Percentiles rank a stretch among this genome's conserved stretches.
Evolutionary conservation across 129 eudicot genomes (phyloP).

Genomic region (Scalesia atractyloides): DNA sequence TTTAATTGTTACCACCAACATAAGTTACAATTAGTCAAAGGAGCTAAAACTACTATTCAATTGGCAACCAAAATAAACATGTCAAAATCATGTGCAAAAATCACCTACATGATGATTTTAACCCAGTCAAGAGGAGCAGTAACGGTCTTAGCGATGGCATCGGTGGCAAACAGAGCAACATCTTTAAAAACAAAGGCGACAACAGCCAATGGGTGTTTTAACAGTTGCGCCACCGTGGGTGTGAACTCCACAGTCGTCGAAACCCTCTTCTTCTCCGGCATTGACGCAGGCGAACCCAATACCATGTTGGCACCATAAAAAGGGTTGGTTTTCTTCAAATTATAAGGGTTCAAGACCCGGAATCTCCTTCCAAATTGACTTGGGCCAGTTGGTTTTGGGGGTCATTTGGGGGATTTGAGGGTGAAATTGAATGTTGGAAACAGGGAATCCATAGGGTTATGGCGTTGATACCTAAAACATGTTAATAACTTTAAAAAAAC

Average conservation of each 20-base stretch:
- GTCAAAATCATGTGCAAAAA: background rate
- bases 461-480: too few relatives aligned
- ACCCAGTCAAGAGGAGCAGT: conserved; percentile 95
- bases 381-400: conserved; percentile 28
- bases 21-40: too few relatives aligned
- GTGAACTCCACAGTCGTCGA: conserved; percentile 32
- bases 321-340: conserved; percentile 7
- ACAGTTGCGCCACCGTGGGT: conserved; percentile 58
- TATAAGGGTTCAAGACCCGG: conserved; percentile 44
- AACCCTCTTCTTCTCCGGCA: conserved; percentile 51
- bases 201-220: conserved; percentile 73
- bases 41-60: background rate
- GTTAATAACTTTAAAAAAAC: too few relatives aligned
- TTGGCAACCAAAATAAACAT: background rate
- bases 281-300: conserved; percentile 58
- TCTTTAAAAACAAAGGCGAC: conserved; percentile 75
- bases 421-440: background rate
- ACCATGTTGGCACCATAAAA: conserved; percentile 21
- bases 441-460: background rate
- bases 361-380: conserved; percentile 38
- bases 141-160: conserved; percentile 85
- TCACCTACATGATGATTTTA: conserved; percentile 95
- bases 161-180: conserved; percentile 78
- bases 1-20: too few relatives aligned
- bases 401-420: conserved; percentile 17